Evolutionary conservation across 192 early-diverging fungal genomes (phyloP), one percentile per base, ranked within the genome.

Genomic region (Podila epicladia): DNA sequence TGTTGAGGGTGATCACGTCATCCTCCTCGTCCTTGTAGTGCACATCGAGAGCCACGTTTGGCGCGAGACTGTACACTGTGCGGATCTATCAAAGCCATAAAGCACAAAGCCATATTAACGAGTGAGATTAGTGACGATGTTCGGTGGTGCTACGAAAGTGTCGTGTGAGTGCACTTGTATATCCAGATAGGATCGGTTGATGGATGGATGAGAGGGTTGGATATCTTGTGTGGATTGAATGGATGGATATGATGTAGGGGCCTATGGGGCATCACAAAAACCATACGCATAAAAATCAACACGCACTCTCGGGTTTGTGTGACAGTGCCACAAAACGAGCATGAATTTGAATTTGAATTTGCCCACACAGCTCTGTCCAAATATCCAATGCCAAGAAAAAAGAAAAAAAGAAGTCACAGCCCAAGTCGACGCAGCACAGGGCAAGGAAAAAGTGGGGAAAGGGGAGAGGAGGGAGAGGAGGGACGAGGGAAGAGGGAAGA

Each of bases 11-110:
- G 64, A 78, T 78, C 26, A 71, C 58, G 38, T 78, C 75, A 5
- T 69, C 75, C 58, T 78, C 75, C 11, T 78, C 75, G 38, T 78
- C 75, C 33, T 32, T 65, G 58, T 77, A 77, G 9, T 71, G 69
- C 6, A 78, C 69, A 67, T 71, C 69, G 9, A 78, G 29, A 9
- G 48, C 37, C 9, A 57, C 41, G 20, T 64, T 57, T 28, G 64
- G 37, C 5, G 75, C 50, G 29, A 78, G 35, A 32, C 35, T 71
- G 59, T 67, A 78, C 31, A 78, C 69, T 12, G 58, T 48, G 55
- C 75, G 75, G 50, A 78, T 78, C 75, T 78, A 65, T 31, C 4
- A 13, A 60, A 67, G 58, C 24, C 29, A 60, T 37, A 17, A 29
- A 29, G 29, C 29, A 29, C n/a, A n/a, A 53, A 22, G 41, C 45